phyloP scores from a whole-genome alignment of 345 rosid species.

The Linum lewisii region DNA sequence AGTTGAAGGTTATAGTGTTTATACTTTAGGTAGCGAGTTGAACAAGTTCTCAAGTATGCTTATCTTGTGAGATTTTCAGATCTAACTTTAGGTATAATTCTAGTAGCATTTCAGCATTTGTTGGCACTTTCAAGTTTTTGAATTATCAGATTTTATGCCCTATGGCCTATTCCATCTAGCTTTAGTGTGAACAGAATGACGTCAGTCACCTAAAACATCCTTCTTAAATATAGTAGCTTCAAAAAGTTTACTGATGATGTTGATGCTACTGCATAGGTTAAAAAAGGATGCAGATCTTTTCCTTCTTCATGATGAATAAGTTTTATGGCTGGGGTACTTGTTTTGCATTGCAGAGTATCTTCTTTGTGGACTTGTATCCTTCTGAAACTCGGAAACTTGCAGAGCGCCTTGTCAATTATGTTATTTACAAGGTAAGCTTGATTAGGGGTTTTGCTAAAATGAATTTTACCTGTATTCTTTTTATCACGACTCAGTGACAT shows the following conservation, averaged over 20 bases:
- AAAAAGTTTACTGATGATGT: neutral
- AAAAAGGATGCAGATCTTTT: neutral
- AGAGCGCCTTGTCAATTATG: constrained; percentile 90
- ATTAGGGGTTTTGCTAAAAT: neutral
- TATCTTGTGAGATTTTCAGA: too few species aligned
- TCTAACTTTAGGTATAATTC: too few species aligned
- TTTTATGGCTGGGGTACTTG: constrained; percentile 12
- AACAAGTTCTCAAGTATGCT: too few species aligned
- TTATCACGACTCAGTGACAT: neutral
- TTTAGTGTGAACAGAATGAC: too few species aligned
- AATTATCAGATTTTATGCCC: too few species aligned
- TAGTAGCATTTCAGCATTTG: too few species aligned
- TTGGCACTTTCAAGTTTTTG: too few species aligned
- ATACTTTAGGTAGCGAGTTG: too few species aligned
- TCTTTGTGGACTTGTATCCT: constrained; percentile 68
- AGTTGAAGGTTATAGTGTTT: too few species aligned
- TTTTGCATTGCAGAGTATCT: constrained; percentile 57
- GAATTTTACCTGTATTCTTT: neutral
- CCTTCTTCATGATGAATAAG: neutral
- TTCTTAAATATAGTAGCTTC: neutral
- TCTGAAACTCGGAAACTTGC: constrained; percentile 71
- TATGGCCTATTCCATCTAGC: too few species aligned
- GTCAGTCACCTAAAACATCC: too few species aligned
- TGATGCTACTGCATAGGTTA: neutral
- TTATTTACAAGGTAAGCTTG: constrained; percentile 77